Evolutionary conservation across 2,329 filamentous ascomycete species (phyloP).

Genomic region (Arthrocladium fulminans): DNA sequence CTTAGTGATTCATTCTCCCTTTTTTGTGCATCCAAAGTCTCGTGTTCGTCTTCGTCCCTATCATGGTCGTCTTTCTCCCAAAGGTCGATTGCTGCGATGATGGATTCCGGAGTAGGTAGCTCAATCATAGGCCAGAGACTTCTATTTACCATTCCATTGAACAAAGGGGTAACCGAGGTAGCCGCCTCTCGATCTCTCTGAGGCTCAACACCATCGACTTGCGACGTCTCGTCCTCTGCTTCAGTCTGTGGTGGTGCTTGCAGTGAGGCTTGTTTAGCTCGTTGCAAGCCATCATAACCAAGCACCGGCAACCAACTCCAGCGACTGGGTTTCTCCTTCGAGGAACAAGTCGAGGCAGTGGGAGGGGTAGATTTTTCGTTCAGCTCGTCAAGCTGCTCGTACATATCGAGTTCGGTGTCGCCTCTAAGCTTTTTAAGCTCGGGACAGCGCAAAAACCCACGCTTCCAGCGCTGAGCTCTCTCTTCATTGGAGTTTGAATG

Average conservation of each 20-base stretch:
- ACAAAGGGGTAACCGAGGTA: too few relatives aligned
- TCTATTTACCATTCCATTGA: too few relatives aligned
- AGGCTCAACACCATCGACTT: too few relatives aligned
- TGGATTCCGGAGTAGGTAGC: background rate
- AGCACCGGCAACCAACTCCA: background rate
- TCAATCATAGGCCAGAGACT: too few relatives aligned
- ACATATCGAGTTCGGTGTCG: background rate
- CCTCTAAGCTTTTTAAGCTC: background rate
- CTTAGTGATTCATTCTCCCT: background rate
- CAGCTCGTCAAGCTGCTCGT: background rate
- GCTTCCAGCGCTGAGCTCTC: background rate
- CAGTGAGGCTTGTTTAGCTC: background rate
- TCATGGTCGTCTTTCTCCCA: background rate
- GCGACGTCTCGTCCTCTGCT: too few relatives aligned
- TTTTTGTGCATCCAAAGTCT: background rate
- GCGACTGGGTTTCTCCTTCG: background rate
- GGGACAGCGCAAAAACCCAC: slow-evolving; percentile 21
- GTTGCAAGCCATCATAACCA: background rate
- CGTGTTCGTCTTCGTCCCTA: background rate
- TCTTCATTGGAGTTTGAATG: background rate
- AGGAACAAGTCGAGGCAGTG: background rate
- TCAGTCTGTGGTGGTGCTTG: background rate
- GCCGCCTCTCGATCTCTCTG: too few relatives aligned
- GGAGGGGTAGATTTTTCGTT: background rate
- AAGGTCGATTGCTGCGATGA: background rate